A percentile compares a stretch with the other conserved stretches of the same genome.
These are phyloP conservation scores for Pseudogymnoascus sp. DNA, from an alignment of 2,329 filamentous ascomycete genomes.

Conservation along the genomic window DNA sequence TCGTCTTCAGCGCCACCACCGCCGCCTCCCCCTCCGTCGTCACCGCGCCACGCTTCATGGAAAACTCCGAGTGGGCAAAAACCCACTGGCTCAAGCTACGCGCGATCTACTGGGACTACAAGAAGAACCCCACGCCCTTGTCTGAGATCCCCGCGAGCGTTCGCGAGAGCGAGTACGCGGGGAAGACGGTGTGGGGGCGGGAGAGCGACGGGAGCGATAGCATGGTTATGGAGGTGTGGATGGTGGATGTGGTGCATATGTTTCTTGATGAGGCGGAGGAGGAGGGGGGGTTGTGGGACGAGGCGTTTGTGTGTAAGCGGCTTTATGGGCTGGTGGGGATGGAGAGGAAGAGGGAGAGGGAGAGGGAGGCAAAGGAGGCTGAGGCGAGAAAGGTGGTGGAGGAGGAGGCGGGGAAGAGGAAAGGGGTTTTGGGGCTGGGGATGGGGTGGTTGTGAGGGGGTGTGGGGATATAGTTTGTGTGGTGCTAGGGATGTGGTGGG, in stretches of 20 bases:
- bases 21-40: not conserved
- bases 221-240: slow-evolving; percentile 18
- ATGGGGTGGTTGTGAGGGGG: slow-evolving; percentile 6
- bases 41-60: not conserved
- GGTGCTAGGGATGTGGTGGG: not conserved
- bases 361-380: slow-evolving; percentile 15
- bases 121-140: not conserved
- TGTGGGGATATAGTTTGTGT: not conserved
- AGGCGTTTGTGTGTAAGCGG: slow-evolving; percentile 40
- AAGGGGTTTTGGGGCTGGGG: slow-evolving; percentile 2
- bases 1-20: not conserved
- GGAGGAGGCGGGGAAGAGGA: not conserved
- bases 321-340: slow-evolving; percentile 46
- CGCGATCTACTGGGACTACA: not conserved
- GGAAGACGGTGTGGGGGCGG: slow-evolving; percentile 22
- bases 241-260: slow-evolving; percentile 7
- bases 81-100: not conserved
- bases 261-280: slow-evolving; percentile 17
- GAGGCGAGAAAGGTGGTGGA: not conserved
- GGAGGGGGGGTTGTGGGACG: slow-evolving; percentile 43
- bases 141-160: not conserved
- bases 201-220: not conserved
- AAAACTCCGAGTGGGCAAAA: not conserved
- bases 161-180: not conserved
- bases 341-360: slow-evolving; percentile 30